Percentiles rank a stretch among this genome's conserved stretches.
These are phyloP conservation scores for Elsinoe ampelina DNA, from an alignment of 2,329 filamentous ascomycete genomes.

Conservation along the genomic window DNA sequence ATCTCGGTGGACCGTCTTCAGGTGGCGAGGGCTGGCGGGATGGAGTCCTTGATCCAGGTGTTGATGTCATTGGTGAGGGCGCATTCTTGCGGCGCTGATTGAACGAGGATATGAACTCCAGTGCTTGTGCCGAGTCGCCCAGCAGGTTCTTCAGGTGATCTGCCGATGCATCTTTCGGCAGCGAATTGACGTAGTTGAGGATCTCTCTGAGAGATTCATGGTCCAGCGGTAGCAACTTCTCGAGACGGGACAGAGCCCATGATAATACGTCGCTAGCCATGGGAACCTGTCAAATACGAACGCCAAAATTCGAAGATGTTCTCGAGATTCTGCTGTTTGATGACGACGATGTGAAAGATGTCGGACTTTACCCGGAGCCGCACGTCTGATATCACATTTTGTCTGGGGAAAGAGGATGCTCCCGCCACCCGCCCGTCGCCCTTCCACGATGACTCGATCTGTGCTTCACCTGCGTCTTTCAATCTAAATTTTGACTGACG, in stretches of 20 bases:
- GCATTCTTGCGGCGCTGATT: constrained; percentile 53
- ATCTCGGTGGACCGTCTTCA: constrained; percentile 18
- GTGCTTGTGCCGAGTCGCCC: constrained; percentile 67
- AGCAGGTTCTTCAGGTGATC: constrained; percentile 82
- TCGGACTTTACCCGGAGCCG: no score
- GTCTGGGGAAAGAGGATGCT: background rate
- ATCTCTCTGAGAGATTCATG: constrained; percentile 77
- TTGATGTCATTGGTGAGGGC: constrained; percentile 19
- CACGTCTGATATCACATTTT: no score
- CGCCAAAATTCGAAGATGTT: no score
- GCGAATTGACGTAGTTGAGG: constrained; percentile 66
- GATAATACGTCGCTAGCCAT: constrained; percentile 23
- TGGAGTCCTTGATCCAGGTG: constrained; percentile 18
- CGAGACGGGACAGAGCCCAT: constrained; percentile 63
- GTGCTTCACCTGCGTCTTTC: background rate
- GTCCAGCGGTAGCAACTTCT: constrained; percentile 72
- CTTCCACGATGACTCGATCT: background rate
- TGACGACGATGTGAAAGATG: background rate
- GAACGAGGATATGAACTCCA: constrained; percentile 64
- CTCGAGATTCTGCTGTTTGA: background rate
- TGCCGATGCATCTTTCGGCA: constrained; percentile 68
- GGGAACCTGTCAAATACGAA: background rate
- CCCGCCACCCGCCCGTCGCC: background rate
- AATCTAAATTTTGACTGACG: background rate
- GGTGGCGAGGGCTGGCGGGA: constrained; percentile 16